phyloP scores from a whole-genome alignment of 2,329 filamentous ascomycete species.

The Venturia aucupariae region DNA sequence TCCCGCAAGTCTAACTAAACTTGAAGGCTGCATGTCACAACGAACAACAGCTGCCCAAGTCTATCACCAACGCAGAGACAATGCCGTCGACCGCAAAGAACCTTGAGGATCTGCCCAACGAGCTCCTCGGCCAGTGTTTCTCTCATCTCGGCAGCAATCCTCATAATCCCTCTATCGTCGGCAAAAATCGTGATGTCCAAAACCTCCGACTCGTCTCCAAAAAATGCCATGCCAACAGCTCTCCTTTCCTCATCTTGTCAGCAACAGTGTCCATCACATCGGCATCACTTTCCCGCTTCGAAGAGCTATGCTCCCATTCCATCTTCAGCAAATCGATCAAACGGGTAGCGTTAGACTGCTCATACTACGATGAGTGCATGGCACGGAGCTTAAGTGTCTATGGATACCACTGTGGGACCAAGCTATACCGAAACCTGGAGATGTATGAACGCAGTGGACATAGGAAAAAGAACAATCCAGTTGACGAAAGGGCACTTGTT shows the following conservation, averaged over 20 bases:
- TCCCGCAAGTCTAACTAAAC: no score
- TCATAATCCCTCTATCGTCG: no score
- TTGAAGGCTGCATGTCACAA: not conserved
- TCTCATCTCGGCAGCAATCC: not conserved
- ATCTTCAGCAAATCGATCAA: not conserved
- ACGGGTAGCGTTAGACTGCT: not conserved
- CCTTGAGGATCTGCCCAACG: not conserved
- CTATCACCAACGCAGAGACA: not conserved
- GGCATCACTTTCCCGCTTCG: not conserved
- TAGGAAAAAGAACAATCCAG: not conserved
- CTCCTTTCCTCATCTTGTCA: not conserved
- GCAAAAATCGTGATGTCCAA: not conserved
- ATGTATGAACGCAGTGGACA: not conserved
- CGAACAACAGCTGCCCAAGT: not conserved
- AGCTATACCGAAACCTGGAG: not conserved
- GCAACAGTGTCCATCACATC: not conserved
- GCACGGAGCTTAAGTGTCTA: not conserved
- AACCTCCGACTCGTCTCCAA: not conserved
- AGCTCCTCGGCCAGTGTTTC: not conserved
- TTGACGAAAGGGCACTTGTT: not conserved
- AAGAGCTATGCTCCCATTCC: not conserved
- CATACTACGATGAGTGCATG: not conserved
- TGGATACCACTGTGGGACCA: not conserved
- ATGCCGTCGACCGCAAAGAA: not conserved
- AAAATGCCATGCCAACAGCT: not conserved